phyloP scores from a whole-genome alignment of 345 rosid genomes.

The Boechera stricta region DNA sequence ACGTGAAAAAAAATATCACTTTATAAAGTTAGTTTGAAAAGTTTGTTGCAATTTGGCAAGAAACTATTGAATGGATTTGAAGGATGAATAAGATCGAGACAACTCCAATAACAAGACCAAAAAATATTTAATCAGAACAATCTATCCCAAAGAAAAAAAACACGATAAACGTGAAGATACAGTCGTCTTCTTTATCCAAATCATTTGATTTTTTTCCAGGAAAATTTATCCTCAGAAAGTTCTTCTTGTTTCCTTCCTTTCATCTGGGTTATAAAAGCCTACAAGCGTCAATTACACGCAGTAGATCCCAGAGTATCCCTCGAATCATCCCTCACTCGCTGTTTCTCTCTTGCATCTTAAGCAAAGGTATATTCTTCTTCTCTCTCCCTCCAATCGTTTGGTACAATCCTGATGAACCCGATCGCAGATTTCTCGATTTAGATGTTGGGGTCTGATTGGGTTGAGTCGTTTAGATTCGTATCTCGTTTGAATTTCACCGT shows the following conservation, averaged over 20 bases:
- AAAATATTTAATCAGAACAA: too few species aligned
- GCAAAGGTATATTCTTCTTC: constrained; percentile 31
- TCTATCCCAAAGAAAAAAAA: not conserved
- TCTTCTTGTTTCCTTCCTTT: not conserved
- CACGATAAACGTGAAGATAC: not conserved
- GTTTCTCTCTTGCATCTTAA: constrained; percentile 30
- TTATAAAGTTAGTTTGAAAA: too few species aligned
- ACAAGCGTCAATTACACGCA: not conserved
- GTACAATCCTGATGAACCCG: not conserved
- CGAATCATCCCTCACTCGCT: not conserved
- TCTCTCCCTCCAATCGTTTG: not conserved
- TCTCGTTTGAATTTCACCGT: constrained; percentile 3
- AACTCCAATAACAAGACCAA: too few species aligned
- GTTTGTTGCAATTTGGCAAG: too few species aligned
- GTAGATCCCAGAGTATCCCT: constrained; percentile 26
- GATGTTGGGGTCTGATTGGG: constrained; percentile 10
- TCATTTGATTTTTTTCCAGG: constrained; percentile 16
- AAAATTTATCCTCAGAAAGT: not conserved
- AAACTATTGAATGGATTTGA: too few species aligned
- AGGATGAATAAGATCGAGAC: too few species aligned
- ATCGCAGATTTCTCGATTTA: constrained; percentile 6
- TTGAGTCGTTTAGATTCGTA: constrained; percentile 10
- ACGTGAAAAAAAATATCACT: too few species aligned
- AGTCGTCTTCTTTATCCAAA: constrained; percentile 34
- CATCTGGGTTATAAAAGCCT: not conserved